These are phyloP conservation scores for Fusarium redolens DNA, from an alignment of 2,329 filamentous ascomycete species.

Conservation along the genomic window DNA sequence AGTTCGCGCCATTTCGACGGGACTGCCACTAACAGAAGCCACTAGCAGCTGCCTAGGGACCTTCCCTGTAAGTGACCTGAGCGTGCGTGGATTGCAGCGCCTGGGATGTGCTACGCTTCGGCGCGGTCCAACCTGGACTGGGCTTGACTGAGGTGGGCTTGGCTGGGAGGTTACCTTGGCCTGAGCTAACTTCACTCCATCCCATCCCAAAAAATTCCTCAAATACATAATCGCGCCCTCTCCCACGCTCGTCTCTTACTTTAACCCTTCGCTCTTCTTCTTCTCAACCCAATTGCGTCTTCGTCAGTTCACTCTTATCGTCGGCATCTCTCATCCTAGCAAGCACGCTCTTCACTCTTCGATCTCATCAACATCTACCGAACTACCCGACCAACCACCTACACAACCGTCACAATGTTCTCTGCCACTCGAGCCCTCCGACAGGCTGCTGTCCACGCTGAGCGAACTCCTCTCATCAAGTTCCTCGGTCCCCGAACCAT, in stretches of 20 bases:
- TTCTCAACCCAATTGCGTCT: conserved; percentile 16
- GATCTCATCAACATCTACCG: conserved; percentile 11
- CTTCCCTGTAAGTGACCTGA: conserved; percentile 22
- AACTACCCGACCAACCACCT: conserved; percentile 20
- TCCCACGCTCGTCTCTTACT: conserved; percentile 15
- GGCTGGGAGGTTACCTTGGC: background rate
- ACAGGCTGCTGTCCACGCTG: conserved; percentile 68
- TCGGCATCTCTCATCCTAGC: background rate
- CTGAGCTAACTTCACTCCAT: conserved; percentile 12
- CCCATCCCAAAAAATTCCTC: conserved; percentile 42
- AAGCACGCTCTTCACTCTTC: conserved; percentile 9
- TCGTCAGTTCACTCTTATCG: background rate
- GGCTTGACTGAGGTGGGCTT: background rate
- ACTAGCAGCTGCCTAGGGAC: conserved; percentile 4
- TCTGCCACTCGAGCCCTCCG: conserved; percentile 66
- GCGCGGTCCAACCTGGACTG: conserved; percentile 27
- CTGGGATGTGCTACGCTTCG: conserved; percentile 22
- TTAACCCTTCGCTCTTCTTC: conserved; percentile 9
- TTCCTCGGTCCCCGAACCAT: conserved; percentile 71
- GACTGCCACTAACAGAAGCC: conserved; percentile 4
- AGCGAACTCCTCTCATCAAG: conserved; percentile 70
- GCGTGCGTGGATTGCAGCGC: background rate
- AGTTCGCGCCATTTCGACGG: conserved; percentile 33
- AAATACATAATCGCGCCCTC: conserved; percentile 41
- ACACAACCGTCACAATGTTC: conserved; percentile 58